phyloP scores from a whole-genome alignment of 2,329 filamentous ascomycete species.

The Diaporthe sp. region DNA sequence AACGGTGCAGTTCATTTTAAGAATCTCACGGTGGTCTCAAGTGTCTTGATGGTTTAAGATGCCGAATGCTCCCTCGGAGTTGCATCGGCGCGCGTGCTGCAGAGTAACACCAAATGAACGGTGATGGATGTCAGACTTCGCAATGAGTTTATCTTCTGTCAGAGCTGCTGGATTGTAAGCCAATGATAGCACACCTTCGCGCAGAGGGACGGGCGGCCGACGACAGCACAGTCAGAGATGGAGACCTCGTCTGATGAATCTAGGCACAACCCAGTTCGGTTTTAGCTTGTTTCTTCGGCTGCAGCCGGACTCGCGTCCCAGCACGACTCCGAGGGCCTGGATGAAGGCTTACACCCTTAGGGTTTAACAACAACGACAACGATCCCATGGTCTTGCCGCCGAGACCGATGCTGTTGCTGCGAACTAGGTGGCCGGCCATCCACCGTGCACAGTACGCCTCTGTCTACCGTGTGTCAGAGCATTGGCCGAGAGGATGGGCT shows the following conservation, averaged over 20 bases:
- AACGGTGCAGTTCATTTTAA: conserved; percentile 1
- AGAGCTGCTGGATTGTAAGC: not conserved
- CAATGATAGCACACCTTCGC: not conserved
- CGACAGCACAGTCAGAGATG: conserved; percentile 7
- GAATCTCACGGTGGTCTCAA: not conserved
- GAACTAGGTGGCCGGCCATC: not conserved
- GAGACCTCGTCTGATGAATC: conserved; percentile 16
- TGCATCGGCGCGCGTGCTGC: not conserved
- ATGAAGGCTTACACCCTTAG: not conserved
- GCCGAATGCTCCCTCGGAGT: not conserved
- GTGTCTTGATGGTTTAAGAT: not conserved
- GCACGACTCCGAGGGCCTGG: conserved; percentile 22
- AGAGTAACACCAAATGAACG: not conserved
- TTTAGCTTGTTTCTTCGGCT: conserved; percentile 30
- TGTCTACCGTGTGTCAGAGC: not conserved
- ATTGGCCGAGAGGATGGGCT: conserved; percentile 3
- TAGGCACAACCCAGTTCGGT: conserved; percentile 24
- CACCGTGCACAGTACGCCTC: not conserved
- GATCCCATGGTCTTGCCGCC: not conserved
- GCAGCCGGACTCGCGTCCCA: conserved; percentile 25
- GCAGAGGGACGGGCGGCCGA: not conserved
- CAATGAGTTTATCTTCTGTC: conserved; percentile 9
- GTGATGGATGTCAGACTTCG: not conserved
- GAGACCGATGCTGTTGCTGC: not conserved
- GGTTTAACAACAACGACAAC: not conserved